A percentile compares a stretch with the other conserved stretches of the same genome.
Evolutionary conservation across 2,329 filamentous ascomycete species (phyloP).

Genomic region (Corniculantispora saksenae): DNA sequence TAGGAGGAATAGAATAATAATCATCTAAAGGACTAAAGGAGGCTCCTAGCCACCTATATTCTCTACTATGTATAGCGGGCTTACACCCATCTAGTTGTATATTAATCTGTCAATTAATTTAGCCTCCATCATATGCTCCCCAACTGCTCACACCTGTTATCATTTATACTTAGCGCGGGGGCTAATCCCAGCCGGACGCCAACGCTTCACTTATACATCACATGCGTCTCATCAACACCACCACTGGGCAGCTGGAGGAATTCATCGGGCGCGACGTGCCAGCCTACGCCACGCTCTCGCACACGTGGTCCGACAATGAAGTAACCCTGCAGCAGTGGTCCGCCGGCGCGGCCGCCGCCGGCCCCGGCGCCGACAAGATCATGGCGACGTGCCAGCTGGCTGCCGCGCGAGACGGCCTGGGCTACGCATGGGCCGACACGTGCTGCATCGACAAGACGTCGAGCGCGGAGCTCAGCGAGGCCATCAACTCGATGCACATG

Average conservation of each 20-base stretch:
- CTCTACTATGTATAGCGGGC: no score
- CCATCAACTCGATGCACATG: conserved; percentile 29
- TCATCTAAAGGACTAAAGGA: no score
- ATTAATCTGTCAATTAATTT: no score
- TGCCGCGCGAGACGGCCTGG: conserved; percentile 16
- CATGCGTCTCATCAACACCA: conserved; percentile 3
- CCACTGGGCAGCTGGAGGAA: background rate
- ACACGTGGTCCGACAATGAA: conserved; percentile 29
- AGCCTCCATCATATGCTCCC: no score
- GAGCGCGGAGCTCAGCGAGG: conserved; percentile 28
- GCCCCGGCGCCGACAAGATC: background rate
- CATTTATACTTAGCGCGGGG: no score
- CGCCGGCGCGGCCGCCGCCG: background rate
- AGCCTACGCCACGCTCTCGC: conserved; percentile 28
- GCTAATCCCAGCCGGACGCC: background rate
- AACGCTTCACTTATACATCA: background rate
- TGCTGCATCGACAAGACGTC: conserved; percentile 33
- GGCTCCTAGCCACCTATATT: no score
- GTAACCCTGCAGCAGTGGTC: conserved; percentile 30
- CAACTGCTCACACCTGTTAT: no score
- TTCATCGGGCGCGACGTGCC: conserved; percentile 19
- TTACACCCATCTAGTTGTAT: no score
- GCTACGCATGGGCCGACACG: conserved; percentile 32
- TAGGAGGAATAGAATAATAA: no score
- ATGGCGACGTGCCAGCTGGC: background rate